These are phyloP conservation scores for Lepidium aucheri DNA, from an alignment of 345 rosid genomes.

Conservation along the genomic window DNA sequence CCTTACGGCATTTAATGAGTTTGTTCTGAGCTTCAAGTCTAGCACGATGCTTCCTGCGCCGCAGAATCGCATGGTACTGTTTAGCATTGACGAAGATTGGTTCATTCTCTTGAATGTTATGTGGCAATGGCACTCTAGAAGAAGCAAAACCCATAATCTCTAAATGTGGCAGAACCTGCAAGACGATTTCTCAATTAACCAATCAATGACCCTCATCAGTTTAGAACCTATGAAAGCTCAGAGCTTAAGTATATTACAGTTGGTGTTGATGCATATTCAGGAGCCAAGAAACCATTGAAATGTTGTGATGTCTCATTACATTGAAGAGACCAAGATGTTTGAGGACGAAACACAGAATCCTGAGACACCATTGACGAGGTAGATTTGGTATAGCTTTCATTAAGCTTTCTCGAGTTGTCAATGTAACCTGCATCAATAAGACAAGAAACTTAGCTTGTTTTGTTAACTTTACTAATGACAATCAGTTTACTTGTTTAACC, in stretches of 20 bases:
- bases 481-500: neutral
- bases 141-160: constrained; percentile 42
- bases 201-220: neutral
- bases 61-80: constrained; percentile 63
- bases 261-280: constrained; percentile 39
- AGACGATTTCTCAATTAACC: neutral
- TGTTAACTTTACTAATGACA: neutral
- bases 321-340: constrained; percentile 30
- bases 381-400: constrained; percentile 31
- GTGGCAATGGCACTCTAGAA: constrained; percentile 51
- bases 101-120: constrained; percentile 35
- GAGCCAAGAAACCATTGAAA: constrained; percentile 35
- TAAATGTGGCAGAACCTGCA: constrained; percentile 41
- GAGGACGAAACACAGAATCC: constrained; percentile 37
- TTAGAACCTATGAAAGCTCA: neutral
- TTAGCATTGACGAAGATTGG: constrained; percentile 64
- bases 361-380: constrained; percentile 35
- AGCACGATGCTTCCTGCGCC: constrained; percentile 60
- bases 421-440: constrained; percentile 34
- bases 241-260: constrained; percentile 27
- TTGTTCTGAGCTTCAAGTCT: constrained; percentile 66
- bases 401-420: constrained; percentile 29
- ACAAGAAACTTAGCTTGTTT: neutral
- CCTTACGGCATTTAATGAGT: constrained; percentile 54
- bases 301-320: constrained; percentile 43